Percentiles rank a stretch among this genome's conserved stretches.
Conservation (phyloP, 2,329 filamentous ascomycete species). For the Sporothrix schenckii region DNA sequence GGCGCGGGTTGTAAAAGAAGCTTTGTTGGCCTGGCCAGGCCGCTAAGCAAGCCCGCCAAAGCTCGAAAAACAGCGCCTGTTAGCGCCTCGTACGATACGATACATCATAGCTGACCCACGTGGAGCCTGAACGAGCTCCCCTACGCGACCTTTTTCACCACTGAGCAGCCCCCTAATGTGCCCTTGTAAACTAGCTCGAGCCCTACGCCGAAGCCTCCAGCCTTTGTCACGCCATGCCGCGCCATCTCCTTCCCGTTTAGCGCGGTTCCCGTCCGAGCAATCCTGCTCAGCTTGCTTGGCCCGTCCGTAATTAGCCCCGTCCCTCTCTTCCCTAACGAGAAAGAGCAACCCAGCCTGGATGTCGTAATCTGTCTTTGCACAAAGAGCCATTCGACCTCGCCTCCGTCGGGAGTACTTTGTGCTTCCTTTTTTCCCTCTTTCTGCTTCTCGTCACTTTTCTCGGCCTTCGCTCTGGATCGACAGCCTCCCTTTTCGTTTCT, state of each 20-base stretch:
- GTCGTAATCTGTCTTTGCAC: conserved; percentile 15
- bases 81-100: not conserved
- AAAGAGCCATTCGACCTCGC: conserved; percentile 6
- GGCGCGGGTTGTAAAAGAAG: not conserved
- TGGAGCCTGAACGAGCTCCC: conserved; percentile 3
- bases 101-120: conserved; percentile 5
- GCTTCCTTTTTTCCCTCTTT: conserved; percentile 10
- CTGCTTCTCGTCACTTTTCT: not conserved
- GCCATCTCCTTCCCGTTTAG: conserved; percentile 15
- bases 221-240: not conserved
- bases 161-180: not conserved
- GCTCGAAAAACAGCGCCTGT: not conserved
- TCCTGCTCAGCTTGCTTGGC: not conserved
- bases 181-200: not conserved
- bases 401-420: not conserved
- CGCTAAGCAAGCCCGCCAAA: not conserved
- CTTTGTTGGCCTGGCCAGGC: not conserved
- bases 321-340: not conserved
- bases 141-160: not conserved
- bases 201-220: not conserved
- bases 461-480: not conserved
- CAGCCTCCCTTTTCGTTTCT: conserved; percentile 7
- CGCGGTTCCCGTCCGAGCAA: conserved; percentile 4
- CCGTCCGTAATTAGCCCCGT: not conserved
- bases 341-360: conserved; percentile 16